Percentiles rank a stretch among this genome's conserved stretches.
Evolutionary conservation across 2,329 filamentous ascomycete genomes (phyloP).

Genomic region (Penicillium corylophilum): DNA sequence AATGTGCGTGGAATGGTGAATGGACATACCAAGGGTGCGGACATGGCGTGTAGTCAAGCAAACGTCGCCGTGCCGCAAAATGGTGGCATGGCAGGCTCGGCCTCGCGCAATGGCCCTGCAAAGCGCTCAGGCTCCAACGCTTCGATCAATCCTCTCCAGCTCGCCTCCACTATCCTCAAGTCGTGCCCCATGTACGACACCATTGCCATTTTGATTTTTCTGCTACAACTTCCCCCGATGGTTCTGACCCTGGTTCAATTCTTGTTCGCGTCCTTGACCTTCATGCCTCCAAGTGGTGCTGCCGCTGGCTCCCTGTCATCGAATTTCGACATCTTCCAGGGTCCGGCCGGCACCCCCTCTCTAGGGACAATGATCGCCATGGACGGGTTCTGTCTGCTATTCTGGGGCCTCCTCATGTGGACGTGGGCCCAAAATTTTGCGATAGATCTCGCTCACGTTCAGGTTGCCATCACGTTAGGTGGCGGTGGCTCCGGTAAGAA

Average conservation of each 20-base stretch:
- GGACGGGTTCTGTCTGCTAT: constrained; percentile 75
- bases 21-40: constrained; percentile 37
- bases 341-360: constrained; percentile 80
- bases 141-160: constrained; percentile 69
- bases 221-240: constrained; percentile 87
- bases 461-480: constrained; percentile 86
- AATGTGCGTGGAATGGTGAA: constrained; percentile 37
- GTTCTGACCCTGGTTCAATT: constrained; percentile 86
- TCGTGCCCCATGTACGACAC: constrained; percentile 92
- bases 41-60: constrained; percentile 37
- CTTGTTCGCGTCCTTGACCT: constrained; percentile 88
- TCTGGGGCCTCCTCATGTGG: constrained; percentile 82
- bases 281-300: constrained; percentile 78
- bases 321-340: constrained; percentile 88
- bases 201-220: constrained; percentile 91
- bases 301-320: constrained; percentile 73
- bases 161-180: constrained; percentile 81
- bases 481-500: constrained; percentile 63
- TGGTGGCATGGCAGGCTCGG: constrained; percentile 29
- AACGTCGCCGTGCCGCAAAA: constrained; percentile 32
- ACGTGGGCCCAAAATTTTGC: constrained; percentile 83
- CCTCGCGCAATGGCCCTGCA: constrained; percentile 33
- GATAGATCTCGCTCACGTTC: constrained; percentile 85
- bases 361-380: constrained; percentile 80
- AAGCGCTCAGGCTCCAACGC: constrained; percentile 38